Evolutionary conservation across 2,329 filamentous ascomycete species (phyloP), one percentile per base, ranked within the genome.

Genomic region (Pezicula rhizophila): DNA sequence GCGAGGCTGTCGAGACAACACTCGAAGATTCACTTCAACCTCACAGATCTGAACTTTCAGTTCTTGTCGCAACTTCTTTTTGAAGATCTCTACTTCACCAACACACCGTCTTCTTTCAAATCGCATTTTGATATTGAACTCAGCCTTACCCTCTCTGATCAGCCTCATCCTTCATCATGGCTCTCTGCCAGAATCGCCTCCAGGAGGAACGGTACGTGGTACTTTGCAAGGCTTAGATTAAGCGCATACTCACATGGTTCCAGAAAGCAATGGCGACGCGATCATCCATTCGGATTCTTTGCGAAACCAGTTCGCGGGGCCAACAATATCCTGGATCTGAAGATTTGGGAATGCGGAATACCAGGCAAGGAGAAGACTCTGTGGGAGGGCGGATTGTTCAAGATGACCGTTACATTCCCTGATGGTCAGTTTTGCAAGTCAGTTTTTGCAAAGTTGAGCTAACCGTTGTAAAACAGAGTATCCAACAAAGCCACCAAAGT

Each of bases 301-400:
- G 93, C 93, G 20, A 89, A 91, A 65, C 93, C 95, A 11, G 75
- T 84, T 54, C 87, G 92, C 59, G 91, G 82, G 54, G 69, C 84
- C 15, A 79, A 89, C 57, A 91, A 90, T 48, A 82, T 89, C 1
- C 78, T 97, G 46, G 93, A 99, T 64, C 76, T 99, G 55, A 96
- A 96, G 77, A 80, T 83, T 56, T 99, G 93, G 93, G 91, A 97
- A 61, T 97, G 93, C 63, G 91, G 91, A 39, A 87, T 99, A 39
- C 93, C 93, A 3, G 93, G 95, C 63, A 96, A 96, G 67, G 85
- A 95, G 52, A 93, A 95, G 74, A 99, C 95, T 0, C 84, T 97
- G 18, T 99, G 93, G 93, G 91, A 95, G 64, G 91, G 91, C n/a
- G 93, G 93, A 2, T 73, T 96, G 10, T 97, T 97, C 75, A 99